These are phyloP conservation scores for Euphorbia pulcherrima DNA, from an alignment of 345 rosid species.

Conservation along the genomic window DNA sequence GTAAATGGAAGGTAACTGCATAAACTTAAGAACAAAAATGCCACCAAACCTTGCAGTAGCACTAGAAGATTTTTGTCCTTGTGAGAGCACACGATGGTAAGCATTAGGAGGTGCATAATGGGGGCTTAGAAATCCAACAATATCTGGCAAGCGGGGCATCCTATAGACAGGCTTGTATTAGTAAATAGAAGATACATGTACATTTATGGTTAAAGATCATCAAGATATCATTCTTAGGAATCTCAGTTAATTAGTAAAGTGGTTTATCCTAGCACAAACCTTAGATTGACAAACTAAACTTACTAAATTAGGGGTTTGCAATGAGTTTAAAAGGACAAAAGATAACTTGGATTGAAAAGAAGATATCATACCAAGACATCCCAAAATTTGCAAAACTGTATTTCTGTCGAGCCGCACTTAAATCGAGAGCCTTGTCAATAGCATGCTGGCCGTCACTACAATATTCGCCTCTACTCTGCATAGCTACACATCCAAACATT, in stretches of 20 bases:
- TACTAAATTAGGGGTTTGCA: neutral
- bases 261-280: neutral
- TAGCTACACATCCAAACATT: constrained; percentile 18
- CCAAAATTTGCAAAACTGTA: constrained; percentile 12
- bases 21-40: neutral
- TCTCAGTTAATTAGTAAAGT: neutral
- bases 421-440: constrained; percentile 1
- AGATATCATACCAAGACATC: constrained; percentile 19
- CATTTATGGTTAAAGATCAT: neutral
- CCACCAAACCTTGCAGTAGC: constrained; percentile 13
- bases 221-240: neutral
- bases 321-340: neutral
- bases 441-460: neutral
- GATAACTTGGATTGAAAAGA: neutral
- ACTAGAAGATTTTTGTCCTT: neutral
- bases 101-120: constrained; percentile 1
- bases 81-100: neutral
- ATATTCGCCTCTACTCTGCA: constrained; percentile 11
- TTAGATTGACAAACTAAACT: neutral
- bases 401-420: constrained; percentile 14
- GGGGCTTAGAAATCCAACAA: constrained; percentile 13
- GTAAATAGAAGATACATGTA: neutral
- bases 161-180: constrained; percentile 6
- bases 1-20: too few species aligned
- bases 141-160: constrained; percentile 6